Base-by-base conservation (phyloP, 83 land plant species). In the Thuja plicata region DNA sequence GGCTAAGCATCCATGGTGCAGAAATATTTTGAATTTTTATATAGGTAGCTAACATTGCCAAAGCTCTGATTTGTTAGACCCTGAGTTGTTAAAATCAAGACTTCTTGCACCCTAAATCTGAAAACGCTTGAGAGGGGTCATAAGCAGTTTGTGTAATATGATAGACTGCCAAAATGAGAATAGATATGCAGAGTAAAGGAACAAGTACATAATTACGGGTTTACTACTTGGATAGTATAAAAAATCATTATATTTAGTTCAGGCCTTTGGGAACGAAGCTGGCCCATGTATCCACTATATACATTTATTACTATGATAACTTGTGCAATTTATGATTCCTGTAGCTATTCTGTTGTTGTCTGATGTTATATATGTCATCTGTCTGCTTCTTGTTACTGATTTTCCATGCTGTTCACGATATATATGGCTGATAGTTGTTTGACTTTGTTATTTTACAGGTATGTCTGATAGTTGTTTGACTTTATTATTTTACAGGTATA, bases 391-490 rank as follows among this genome's bases (percentile, higher is more conserved):
- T 77, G 13, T 40, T 37, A 77, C 37, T 77, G 81, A 13, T 32
- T 11, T 32, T 12, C 30, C 43, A 78, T 78, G 12, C 43, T 19
- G 19, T 88, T 46, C 81, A 17, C 62, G 16, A 55, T 40, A 35
- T 30, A 34, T 17, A 54, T 85, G 41, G 43, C 57, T 90, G 86
- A 71, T 60, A 35, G 80, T 38, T 79, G 19, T 60, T 32, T 35
- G 40, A 80, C 24, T 50, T 50, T 41, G 86, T 79, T 46, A 86
- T 87, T 48, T 45, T 89, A 52, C 91, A 98, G 99, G 98, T 62
- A 94, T 98, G 46, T 94, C 96, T 41, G 99, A 98, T 87, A 96
- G n/a, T n/a, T n/a, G n/a, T n/a, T 32, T 35, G 40, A 80, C 24
- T 50, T 50, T 41, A 81, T 79, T 46, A 86, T 87, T 48, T 45